Evolutionary conservation across 2,329 filamentous ascomycete genomes (phyloP).

Genomic region (Colletotrichum theobromicola): DNA sequence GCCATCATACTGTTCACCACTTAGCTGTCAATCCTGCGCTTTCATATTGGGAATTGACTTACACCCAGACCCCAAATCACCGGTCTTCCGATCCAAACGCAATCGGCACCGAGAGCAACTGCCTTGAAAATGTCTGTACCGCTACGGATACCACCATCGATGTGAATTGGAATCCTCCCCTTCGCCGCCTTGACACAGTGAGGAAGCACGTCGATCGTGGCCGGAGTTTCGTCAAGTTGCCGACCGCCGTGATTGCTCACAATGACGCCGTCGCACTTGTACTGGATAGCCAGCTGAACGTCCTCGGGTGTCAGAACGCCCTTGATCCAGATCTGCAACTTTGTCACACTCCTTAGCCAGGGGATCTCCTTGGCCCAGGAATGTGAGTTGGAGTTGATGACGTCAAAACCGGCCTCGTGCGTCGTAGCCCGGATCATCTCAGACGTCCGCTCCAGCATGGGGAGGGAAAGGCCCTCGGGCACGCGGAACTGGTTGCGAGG

Average conservation of each 20-base stretch:
- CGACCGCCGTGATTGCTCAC: constrained; percentile 53
- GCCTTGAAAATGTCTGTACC: background rate
- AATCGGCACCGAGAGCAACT: background rate
- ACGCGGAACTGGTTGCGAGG: constrained; percentile 56
- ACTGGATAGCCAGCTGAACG: constrained; percentile 36
- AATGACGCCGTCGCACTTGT: constrained; percentile 44
- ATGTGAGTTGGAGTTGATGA: constrained; percentile 25
- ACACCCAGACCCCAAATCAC: background rate
- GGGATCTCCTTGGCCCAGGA: constrained; percentile 55
- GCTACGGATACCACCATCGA: background rate
- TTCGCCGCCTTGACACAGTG: constrained; percentile 54
- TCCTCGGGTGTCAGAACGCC: constrained; percentile 49
- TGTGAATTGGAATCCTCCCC: constrained; percentile 37
- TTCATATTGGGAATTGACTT: background rate
- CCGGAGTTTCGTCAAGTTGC: constrained; percentile 48
- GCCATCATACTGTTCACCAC: constrained; percentile 1
- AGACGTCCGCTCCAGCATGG: background rate
- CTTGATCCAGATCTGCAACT: constrained; percentile 54
- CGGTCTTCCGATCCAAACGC: background rate
- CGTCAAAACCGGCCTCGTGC: constrained; percentile 19
- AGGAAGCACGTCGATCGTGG: constrained; percentile 44
- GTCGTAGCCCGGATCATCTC: constrained; percentile 19
- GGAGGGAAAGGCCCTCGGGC: constrained; percentile 33
- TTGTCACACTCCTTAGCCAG: constrained; percentile 53
- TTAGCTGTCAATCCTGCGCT: background rate